Conservation (phyloP, 2,329 filamentous ascomycete species). For the Knufia fluminis region DNA sequence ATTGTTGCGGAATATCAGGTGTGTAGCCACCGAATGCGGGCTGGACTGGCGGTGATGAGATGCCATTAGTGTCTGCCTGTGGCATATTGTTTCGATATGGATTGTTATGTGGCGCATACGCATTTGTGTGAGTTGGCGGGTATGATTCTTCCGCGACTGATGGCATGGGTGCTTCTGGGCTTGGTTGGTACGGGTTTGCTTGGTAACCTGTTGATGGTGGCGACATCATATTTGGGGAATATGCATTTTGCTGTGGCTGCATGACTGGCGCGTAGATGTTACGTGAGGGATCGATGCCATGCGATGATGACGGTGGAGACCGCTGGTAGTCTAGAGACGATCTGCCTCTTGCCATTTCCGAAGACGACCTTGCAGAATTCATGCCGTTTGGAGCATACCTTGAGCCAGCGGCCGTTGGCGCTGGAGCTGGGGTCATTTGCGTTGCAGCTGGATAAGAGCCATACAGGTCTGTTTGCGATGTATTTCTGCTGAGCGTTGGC, state of each 20-base stretch:
- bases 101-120: background rate
- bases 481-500: slow-evolving; percentile 63
- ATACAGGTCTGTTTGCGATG: slow-evolving; percentile 69
- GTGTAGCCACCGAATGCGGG: slow-evolving; percentile 13
- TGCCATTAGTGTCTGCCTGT: background rate
- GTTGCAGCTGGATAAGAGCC: slow-evolving; percentile 43
- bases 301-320: slow-evolving; percentile 30
- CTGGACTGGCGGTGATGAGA: background rate
- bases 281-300: slow-evolving; percentile 16
- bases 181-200: slow-evolving; percentile 11
- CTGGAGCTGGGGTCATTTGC: slow-evolving; percentile 25
- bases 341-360: slow-evolving; percentile 41
- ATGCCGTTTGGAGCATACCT: slow-evolving; percentile 36
- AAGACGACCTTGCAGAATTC: slow-evolving; percentile 42
- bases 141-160: background rate
- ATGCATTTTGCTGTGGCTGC: slow-evolving; percentile 28
- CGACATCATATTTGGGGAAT: slow-evolving; percentile 22
- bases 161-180: background rate
- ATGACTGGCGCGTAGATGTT: slow-evolving; percentile 27
- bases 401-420: slow-evolving; percentile 28
- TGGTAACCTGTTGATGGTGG: slow-evolving; percentile 14
- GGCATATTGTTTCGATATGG: background rate
- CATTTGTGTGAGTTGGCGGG: background rate
- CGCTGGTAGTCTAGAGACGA: slow-evolving; percentile 42
- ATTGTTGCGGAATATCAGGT: too few relatives aligned